phyloP scores from a whole-genome alignment of 768 basidiomycete genomes.

The Aureoboletus auriporus region DNA sequence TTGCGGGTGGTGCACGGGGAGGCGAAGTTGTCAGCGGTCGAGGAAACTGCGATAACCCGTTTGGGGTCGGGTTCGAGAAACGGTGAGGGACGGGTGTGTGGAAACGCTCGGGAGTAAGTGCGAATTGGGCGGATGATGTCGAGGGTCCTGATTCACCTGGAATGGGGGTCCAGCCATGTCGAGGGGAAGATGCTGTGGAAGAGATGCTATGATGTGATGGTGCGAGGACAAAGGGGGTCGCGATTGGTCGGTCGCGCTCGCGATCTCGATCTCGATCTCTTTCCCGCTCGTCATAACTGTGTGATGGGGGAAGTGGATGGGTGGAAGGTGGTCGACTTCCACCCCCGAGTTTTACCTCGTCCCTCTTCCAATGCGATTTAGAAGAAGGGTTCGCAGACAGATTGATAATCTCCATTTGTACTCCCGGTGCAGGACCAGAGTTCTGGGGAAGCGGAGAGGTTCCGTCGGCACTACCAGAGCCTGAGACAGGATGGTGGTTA shows the following conservation, averaged over 20 bases:
- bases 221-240: constrained; percentile 52
- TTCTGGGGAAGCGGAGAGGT: constrained; percentile 33
- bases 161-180: constrained; percentile 34
- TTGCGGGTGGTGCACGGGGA: constrained; percentile 29
- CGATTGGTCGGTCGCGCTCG: constrained; percentile 48
- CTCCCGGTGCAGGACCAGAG: constrained; percentile 31
- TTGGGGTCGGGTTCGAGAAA: constrained; percentile 20
- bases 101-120: constrained; percentile 25
- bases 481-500: constrained; percentile 40
- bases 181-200: constrained; percentile 38
- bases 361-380: constrained; percentile 39
- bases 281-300: constrained; percentile 26
- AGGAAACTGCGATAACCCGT: constrained; percentile 19
- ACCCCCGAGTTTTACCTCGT: constrained; percentile 26
- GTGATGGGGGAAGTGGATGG: constrained; percentile 29
- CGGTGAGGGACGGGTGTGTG: constrained; percentile 28
- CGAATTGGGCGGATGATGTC: constrained; percentile 25
- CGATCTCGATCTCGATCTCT: constrained; percentile 22
- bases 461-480: constrained; percentile 25
- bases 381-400: constrained; percentile 33
- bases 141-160: constrained; percentile 27
- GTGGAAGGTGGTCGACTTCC: constrained; percentile 37
- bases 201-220: constrained; percentile 38
- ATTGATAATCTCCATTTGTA: constrained; percentile 51
- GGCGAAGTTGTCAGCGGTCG: constrained; percentile 35